A percentile compares a stretch with the other conserved stretches of the same genome.
phyloP scores from a whole-genome alignment of 352 stramenopile genomes.

The Bremia lactucae region DNA sequence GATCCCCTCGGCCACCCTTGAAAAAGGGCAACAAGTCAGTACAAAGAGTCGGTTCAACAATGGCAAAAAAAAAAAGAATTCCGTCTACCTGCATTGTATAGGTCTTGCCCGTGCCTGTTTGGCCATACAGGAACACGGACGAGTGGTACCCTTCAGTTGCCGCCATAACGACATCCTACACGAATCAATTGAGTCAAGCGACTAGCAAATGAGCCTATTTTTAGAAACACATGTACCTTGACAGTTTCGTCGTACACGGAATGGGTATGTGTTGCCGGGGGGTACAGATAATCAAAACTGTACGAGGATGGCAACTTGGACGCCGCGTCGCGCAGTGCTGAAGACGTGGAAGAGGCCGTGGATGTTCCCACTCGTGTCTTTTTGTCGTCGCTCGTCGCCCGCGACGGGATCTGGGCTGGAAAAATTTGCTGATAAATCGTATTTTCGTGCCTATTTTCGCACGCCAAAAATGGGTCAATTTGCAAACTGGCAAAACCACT shows the following conservation, averaged over 20 bases:
- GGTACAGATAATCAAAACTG: conserved; percentile 83
- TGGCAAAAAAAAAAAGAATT: neutral
- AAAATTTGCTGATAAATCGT: conserved; percentile 86
- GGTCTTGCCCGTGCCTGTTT: conserved; percentile 83
- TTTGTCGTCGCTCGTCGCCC: conserved; percentile 14
- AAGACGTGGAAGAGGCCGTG: conserved; percentile 28
- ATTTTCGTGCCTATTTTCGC: conserved; percentile 59
- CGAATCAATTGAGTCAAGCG: no score
- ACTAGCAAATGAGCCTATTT: conserved; percentile 2
- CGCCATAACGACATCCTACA: conserved; percentile 52
- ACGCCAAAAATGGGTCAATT: conserved; percentile 3
- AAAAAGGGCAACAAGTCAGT: conserved; percentile 12
- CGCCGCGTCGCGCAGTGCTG: conserved; percentile 10
- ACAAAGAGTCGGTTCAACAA: conserved; percentile 15
- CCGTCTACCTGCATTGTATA: conserved; percentile 63
- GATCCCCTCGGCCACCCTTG: conserved; percentile 33
- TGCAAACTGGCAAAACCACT: no score
- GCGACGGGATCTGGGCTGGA: conserved; percentile 41
- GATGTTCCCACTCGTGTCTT: conserved; percentile 25
- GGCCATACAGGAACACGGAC: conserved; percentile 88
- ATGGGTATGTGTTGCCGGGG: conserved; percentile 48
- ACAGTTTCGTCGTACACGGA: conserved; percentile 82
- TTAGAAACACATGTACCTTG: conserved; percentile 16
- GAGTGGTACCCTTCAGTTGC: conserved; percentile 75
- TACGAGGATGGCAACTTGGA: conserved; percentile 62